Conservation (phyloP, 1,284 basidiomycete genomes). For the Cryptococcus maquisensis region DNA sequence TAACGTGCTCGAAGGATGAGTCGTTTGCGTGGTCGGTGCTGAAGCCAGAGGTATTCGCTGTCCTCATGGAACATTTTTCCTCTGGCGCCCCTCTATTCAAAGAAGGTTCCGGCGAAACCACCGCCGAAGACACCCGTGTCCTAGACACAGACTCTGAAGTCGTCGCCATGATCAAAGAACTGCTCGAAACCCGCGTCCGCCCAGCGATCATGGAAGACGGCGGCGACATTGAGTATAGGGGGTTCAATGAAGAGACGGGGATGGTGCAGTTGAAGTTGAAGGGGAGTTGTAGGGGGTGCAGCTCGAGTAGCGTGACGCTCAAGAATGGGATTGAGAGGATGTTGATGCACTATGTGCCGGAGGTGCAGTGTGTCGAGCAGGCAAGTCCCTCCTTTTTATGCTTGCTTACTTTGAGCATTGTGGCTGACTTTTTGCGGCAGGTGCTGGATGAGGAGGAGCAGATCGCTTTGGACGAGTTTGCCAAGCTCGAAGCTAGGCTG, state of each 20-base stretch:
- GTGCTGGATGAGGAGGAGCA: conserved; percentile 85
- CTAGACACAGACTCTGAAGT: conserved; percentile 95
- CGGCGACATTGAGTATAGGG: conserved; percentile 55
- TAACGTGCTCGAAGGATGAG: conserved; percentile 89
- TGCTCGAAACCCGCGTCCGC: conserved; percentile 88
- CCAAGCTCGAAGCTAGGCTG: conserved; percentile 80
- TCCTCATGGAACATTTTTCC: conserved; percentile 96
- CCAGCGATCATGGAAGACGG: conserved; percentile 81
- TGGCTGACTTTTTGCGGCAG: conserved; percentile 48
- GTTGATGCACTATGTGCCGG: conserved; percentile 98
- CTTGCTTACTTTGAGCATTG: conserved; percentile 4
- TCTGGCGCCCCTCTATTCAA: conserved; percentile 80
- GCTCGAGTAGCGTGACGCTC: conserved; percentile 86
- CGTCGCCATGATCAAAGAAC: conserved; percentile 98
- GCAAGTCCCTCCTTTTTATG: conserved; percentile 52
- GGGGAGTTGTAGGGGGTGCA: conserved; percentile 93
- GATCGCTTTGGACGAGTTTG: conserved; percentile 83
- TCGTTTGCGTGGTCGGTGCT: conserved; percentile 82
- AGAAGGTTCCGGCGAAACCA: conserved; percentile 61
- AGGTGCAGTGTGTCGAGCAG: conserved; percentile 96
- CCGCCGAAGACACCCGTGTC: conserved; percentile 91
- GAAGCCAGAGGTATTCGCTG: conserved; percentile 98
- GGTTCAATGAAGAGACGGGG: conserved; percentile 54
- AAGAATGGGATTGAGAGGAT: conserved; percentile 96
- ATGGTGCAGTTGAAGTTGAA: conserved; percentile 78